Base-by-base conservation (phyloP, 2,329 filamentous ascomycete genomes). In the Fusarium redolens region DNA sequence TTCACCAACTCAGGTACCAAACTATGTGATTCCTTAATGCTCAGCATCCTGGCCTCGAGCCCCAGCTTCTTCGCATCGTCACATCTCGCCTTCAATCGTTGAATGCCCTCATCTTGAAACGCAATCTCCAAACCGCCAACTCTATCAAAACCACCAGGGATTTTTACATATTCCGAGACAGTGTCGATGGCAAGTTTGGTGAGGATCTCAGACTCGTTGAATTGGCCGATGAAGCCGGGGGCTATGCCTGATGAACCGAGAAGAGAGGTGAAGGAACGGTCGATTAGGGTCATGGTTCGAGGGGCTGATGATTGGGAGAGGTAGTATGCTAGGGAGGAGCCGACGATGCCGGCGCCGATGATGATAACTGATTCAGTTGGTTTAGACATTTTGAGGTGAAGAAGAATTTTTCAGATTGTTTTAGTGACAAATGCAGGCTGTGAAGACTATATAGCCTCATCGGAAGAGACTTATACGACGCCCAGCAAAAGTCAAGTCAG, bases 101-200 rank as follows among this genome's bases (percentile, higher is more conserved):
- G 44, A 2, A 75, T 54, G 0, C 75, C 75, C 0, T 48, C 25
- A 3, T 57, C 10, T 15, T 58, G 37, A 5, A 74, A 77, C 1
- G 75, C 75, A 11, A 77, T 56, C 25, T 77, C 75, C 1, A 77
- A 8, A 0, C 75, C 75, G 0, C 75, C 75, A 1, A 77, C 75
- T 5, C 56, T 43, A 0, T 77, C 61, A 10, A 77, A 77, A 0
- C 75, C 75, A 14, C 70, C 66, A 0, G 75, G 75, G 0, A 77
- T 65, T n/a, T 73, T 69, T 33, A 50, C 38, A 31, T 75, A 75
- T n/a, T 77, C 74, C 0, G 64, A 52, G 2, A 77, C 75, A 5
- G 62, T 74, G 7, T 74, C 67, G 37, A 77, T 60, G 5, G 75
- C 75, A 3, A 77, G 68, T 7, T 56, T 73, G 7, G 75, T 75